phyloP scores from a whole-genome alignment of 257 asterid species.

The Jasminum sambac region DNA sequence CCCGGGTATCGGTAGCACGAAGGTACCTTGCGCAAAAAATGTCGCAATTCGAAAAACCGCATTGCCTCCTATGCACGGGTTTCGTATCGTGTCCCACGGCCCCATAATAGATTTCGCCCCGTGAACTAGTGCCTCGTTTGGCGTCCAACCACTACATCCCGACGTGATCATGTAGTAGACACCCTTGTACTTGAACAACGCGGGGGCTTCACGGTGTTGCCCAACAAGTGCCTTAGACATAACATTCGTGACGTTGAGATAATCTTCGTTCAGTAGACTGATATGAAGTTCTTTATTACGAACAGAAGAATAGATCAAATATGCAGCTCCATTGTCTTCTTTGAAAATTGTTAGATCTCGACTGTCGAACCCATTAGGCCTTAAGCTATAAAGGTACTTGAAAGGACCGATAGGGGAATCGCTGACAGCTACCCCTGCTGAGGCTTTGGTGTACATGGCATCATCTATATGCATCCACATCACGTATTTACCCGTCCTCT shows the following conservation, averaged over 20 bases:
- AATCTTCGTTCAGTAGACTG: conserved; percentile 44
- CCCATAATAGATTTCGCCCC: conserved; percentile 69
- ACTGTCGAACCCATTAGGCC: conserved; percentile 74
- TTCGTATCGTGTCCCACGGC: conserved; percentile 81
- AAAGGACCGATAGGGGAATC: conserved; percentile 61
- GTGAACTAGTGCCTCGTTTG: conserved; percentile 76
- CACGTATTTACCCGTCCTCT: conserved; percentile 38
- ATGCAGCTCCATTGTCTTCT: conserved; percentile 58
- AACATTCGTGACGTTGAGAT: conserved; percentile 32
- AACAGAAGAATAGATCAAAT: conserved; percentile 54
- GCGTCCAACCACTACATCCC: conserved; percentile 88
- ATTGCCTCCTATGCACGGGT: conserved; percentile 77
- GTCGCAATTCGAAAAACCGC: conserved; percentile 52
- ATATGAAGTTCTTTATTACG: conserved; percentile 68
- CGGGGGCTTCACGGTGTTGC: conserved; percentile 72
- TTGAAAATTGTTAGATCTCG: conserved; percentile 71
- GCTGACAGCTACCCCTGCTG: conserved; percentile 58
- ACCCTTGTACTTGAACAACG: conserved; percentile 55
- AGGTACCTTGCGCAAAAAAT: conserved; percentile 69
- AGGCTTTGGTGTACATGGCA: conserved; percentile 56
- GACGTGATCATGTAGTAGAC: conserved; percentile 74
- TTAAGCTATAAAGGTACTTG: conserved; percentile 41
- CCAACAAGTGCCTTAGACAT: conserved; percentile 51
- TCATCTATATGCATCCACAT: conserved; percentile 87
- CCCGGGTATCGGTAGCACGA: conserved; percentile 61